Percentiles rank a stretch among this genome's conserved stretches.
Evolutionary conservation across 441 rosid genomes (phyloP).

Genomic region (Brassica balearica): DNA sequence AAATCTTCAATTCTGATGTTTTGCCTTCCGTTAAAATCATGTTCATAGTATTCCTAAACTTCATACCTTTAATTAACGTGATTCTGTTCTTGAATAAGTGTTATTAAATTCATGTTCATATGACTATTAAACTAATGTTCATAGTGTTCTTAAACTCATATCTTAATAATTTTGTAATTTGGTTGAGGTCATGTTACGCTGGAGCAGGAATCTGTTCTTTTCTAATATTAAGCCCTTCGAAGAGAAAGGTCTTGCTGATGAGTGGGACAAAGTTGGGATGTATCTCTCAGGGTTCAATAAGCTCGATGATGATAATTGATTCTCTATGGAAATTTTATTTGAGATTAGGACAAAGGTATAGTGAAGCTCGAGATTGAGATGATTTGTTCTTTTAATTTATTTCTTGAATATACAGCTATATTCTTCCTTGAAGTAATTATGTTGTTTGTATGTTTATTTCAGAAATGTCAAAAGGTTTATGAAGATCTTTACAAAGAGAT

Average conservation of each 20-base stretch:
- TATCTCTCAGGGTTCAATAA: neutral
- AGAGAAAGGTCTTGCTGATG: neutral
- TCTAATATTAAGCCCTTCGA: neutral
- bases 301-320: neutral
- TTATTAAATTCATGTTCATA: too few relatives aligned
- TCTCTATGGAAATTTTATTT: too few relatives aligned
- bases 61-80: too few relatives aligned
- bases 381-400: neutral
- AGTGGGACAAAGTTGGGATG: neutral
- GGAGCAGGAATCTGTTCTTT: neutral
- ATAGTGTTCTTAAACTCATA: too few relatives aligned
- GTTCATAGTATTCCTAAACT: neutral
- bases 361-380: neutral
- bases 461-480: neutral
- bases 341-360: neutral
- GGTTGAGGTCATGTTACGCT: neutral
- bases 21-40: neutral
- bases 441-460: neutral
- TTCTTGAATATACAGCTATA: neutral
- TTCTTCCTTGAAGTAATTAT: neutral
- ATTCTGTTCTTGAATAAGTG: too few relatives aligned
- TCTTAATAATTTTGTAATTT: too few relatives aligned
- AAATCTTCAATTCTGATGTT: neutral
- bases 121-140: too few relatives aligned
- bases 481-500: neutral